A percentile compares a stretch with the other conserved stretches of the same genome.
Conservation (phyloP, 2,329 filamentous ascomycete species). For the Bimuria novae-zelandiae region DNA sequence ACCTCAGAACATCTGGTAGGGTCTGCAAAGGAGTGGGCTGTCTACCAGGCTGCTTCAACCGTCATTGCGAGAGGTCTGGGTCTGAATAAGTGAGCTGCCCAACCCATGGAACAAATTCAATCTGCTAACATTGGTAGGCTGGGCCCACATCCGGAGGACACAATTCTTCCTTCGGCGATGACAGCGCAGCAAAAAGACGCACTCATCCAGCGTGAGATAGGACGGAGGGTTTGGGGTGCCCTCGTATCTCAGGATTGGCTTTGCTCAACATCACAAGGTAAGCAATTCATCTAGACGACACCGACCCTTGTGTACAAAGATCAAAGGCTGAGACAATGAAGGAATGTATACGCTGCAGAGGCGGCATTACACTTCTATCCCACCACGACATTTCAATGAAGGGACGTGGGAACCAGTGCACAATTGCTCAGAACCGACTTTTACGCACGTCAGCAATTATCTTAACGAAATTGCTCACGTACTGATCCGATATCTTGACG, state of each 20-base stretch:
- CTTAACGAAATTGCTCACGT: constrained; percentile 46
- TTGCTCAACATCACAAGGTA: constrained; percentile 47
- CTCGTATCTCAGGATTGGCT: constrained; percentile 52
- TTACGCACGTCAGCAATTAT: constrained; percentile 29
- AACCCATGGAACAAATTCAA: too few species aligned
- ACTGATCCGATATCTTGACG: constrained; percentile 47
- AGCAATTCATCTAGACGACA: too few species aligned
- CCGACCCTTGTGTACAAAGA: too few species aligned
- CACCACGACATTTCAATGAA: constrained; percentile 46
- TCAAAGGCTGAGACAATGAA: too few species aligned
- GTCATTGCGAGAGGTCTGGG: constrained; percentile 56
- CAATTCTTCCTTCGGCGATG: constrained; percentile 17
- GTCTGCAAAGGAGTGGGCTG: constrained; percentile 53
- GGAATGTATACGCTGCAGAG: constrained; percentile 46
- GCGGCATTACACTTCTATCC: constrained; percentile 41
- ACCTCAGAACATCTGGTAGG: constrained; percentile 56
- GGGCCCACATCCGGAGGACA: constrained; percentile 33
- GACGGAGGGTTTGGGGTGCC: constrained; percentile 47
- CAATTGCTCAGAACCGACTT: constrained; percentile 33
- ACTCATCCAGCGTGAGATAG: constrained; percentile 43
- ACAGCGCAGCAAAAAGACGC: constrained; percentile 30
- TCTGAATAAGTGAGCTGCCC: constrained; percentile 46
- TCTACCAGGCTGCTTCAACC: constrained; percentile 51
- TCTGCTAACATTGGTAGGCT: constrained; percentile 21
- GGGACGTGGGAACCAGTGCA: constrained; percentile 32